Evolutionary conservation across 1,284 basidiomycete genomes (phyloP), one percentile per base, ranked within the genome.

Genomic region (Pterulicium gracile): DNA sequence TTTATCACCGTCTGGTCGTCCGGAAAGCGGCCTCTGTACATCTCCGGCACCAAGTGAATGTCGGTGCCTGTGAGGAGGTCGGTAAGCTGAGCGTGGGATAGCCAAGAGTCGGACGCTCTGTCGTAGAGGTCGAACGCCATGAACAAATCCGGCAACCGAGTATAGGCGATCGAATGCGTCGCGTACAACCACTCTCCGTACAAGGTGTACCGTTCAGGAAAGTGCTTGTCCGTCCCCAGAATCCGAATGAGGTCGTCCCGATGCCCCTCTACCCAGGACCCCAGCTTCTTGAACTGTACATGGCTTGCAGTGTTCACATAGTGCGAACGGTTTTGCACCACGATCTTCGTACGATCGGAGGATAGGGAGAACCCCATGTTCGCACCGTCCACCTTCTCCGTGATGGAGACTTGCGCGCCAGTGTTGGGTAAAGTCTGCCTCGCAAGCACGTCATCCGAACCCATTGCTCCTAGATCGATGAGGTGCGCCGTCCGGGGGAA

Each of bases 331-430:
- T 81, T 81, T 58, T 81, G 79, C 1, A 77, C 68, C 24, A 75
- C 47, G 45, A 80, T 64, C n/a, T 61, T 61, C 13, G 60, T 58
- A 15, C 69, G 59, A 53, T 70, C 68, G 2, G 63, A 56, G 3
- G 72, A 73, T 22, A 81, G 65, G 18, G 75, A 77, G 56, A 82
- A 72, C 3, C 76, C 79, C 70, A 81, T 73, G 58, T 82, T 81
- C 21, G 78, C 77, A 4, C 79, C 79, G 58, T 81, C 79, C 34
- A 81, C 66, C 55, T 81, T 81, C 54, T 81, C 79, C 2, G 77
- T 79, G 53, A 81, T 66, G 15, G 74, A 61, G 42, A 75, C 62
- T 42, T 59, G 53, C 4, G 59, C 57, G 35, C 51, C 45, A 40
- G 44, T 24, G 44, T 22, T 12, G 47, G 19, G 20, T 45, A 46